Evolutionary conservation across 2,329 filamentous ascomycete species (phyloP).

Genomic region (Fusarium staphyleae): DNA sequence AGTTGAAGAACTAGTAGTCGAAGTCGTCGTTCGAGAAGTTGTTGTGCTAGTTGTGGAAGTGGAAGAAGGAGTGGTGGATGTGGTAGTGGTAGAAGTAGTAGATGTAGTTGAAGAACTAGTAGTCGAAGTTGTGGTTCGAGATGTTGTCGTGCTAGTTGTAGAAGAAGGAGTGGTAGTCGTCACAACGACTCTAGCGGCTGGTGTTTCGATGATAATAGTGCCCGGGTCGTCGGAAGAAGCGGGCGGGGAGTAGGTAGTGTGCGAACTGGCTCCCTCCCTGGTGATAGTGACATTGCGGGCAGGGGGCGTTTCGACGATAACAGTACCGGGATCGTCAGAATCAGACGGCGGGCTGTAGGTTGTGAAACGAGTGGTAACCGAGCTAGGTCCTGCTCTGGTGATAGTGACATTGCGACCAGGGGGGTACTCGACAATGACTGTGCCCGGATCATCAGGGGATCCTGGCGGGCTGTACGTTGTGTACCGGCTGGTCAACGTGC

Average conservation of each 20-base stretch:
- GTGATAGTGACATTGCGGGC: constrained; percentile 13
- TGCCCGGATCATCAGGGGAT: constrained; percentile 12
- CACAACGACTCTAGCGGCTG: constrained; percentile 1
- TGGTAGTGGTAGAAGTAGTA: neutral
- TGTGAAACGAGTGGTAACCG: constrained; percentile 2
- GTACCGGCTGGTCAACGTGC: neutral
- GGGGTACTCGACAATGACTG: constrained; percentile 14
- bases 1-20: neutral
- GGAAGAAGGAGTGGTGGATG: neutral
- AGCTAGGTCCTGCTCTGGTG: neutral
- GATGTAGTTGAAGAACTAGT: constrained; percentile 4
- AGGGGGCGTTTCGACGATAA: constrained; percentile 6
- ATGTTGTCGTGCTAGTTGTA: neutral
- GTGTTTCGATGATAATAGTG: constrained; percentile 23
- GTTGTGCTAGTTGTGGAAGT: neutral
- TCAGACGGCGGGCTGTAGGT: neutral
- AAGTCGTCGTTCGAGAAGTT: neutral
- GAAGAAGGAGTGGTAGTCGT: neutral
- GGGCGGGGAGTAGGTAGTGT: constrained; percentile 16
- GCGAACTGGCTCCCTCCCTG: constrained; percentile 12
- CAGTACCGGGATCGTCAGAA: constrained; percentile 12
- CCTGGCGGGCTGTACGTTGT: neutral
- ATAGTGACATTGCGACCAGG: constrained; percentile 12
- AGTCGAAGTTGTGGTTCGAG: neutral
- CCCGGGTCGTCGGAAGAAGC: constrained; percentile 11